A percentile compares a stretch with the other conserved stretches of the same genome.
phyloP scores from a whole-genome alignment of 2,329 filamentous ascomycete species.

The Coccinonectria pachysandricola region DNA sequence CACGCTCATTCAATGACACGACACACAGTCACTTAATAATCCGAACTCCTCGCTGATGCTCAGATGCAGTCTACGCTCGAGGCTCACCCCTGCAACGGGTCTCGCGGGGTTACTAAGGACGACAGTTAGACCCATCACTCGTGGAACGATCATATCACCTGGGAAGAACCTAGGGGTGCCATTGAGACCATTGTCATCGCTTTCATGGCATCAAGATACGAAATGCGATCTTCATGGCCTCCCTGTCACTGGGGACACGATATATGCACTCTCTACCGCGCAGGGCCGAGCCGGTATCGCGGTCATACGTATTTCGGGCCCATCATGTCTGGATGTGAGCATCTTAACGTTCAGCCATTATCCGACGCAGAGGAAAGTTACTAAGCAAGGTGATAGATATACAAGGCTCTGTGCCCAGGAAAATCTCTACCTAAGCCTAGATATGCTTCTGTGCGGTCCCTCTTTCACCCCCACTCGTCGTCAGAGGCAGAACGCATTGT shows the following conservation, averaged over 20 bases:
- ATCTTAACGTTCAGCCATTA: too few species aligned
- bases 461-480: slow-evolving; percentile 47
- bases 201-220: slow-evolving; percentile 3
- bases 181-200: slow-evolving; percentile 7
- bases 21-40: too few species aligned
- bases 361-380: not conserved
- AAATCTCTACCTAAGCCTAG: slow-evolving; percentile 36
- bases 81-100: slow-evolving; percentile 9
- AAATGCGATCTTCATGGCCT: slow-evolving; percentile 5
- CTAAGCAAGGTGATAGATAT: slow-evolving; percentile 30
- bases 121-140: not conserved
- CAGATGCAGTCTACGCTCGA: slow-evolving; percentile 11
- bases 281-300: slow-evolving; percentile 82
- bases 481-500: slow-evolving; percentile 36
- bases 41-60: slow-evolving; percentile 19
- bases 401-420: slow-evolving; percentile 38
- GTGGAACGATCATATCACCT: not conserved
- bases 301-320: slow-evolving; percentile 77
- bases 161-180: not conserved
- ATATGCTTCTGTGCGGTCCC: slow-evolving; percentile 61
- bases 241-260: slow-evolving; percentile 45
- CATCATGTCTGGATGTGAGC: slow-evolving; percentile 56
- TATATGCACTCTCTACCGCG: slow-evolving; percentile 86
- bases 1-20: slow-evolving; percentile 2
- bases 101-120: slow-evolving; percentile 2